Percentiles rank a stretch among this genome's conserved stretches.
Evolutionary conservation across 1,284 basidiomycete genomes (phyloP).

Genomic region (Tylopilus sp.): DNA sequence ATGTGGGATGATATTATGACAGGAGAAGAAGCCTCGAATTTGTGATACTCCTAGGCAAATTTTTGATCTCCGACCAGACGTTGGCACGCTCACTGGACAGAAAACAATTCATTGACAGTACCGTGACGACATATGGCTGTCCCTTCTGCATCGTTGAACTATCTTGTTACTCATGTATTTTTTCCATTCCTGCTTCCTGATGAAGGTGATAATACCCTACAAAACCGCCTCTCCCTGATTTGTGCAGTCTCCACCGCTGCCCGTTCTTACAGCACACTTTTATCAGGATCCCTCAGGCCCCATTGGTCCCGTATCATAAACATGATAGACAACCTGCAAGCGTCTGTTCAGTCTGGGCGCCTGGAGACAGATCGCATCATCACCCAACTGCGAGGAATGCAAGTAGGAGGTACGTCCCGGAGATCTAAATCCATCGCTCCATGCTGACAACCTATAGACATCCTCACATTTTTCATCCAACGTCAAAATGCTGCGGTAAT

Average conservation of each 20-base stretch:
- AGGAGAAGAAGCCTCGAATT: slow-evolving; percentile 58
- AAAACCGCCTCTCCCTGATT: background rate
- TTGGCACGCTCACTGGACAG: too few relatives aligned
- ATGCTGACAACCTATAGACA: too few relatives aligned
- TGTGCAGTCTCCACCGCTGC: slow-evolving; percentile 6
- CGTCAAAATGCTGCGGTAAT: too few relatives aligned
- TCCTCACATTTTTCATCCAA: too few relatives aligned
- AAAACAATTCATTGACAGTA: too few relatives aligned
- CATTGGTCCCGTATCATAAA: slow-evolving; percentile 11
- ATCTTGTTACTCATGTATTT: slow-evolving; percentile 21
- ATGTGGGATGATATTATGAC: slow-evolving; percentile 72
- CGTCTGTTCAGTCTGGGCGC: background rate
- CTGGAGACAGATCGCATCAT: too few relatives aligned
- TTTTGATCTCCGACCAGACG: background rate
- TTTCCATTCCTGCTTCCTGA: slow-evolving; percentile 18
- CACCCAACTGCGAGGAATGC: slow-evolving; percentile 10
- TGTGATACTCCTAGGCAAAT: too few relatives aligned
- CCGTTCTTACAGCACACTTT: background rate
- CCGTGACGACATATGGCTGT: too few relatives aligned
- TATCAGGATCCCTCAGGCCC: background rate
- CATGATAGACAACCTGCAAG: slow-evolving; percentile 7
- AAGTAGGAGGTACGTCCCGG: too few relatives aligned
- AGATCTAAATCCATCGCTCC: too few relatives aligned
- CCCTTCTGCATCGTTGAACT: too few relatives aligned
- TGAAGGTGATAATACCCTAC: slow-evolving; percentile 5